These are phyloP conservation scores for Eucalyptus tenuipes DNA, from an alignment of 345 rosid genomes.

Conservation along the genomic window DNA sequence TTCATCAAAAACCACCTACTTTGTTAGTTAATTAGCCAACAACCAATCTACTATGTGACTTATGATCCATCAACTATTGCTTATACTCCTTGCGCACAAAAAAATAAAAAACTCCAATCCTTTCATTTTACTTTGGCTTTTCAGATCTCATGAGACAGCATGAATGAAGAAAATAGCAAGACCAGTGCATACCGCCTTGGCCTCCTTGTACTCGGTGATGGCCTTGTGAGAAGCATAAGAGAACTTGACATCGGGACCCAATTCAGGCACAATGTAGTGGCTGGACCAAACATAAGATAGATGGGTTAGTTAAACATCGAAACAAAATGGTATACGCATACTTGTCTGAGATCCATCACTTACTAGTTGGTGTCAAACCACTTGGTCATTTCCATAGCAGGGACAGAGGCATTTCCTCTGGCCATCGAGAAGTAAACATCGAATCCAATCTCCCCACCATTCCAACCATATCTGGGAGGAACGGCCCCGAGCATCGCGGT, in stretches of 20 bases:
- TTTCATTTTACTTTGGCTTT: not conserved
- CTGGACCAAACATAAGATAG: slow-evolving; percentile 20
- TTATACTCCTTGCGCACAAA: not conserved
- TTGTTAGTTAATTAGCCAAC: not conserved
- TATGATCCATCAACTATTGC: not conserved
- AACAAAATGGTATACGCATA: not conserved
- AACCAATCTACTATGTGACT: not conserved
- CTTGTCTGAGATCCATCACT: slow-evolving; percentile 14
- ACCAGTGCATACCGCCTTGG: slow-evolving; percentile 58
- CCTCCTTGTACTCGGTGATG: slow-evolving; percentile 86
- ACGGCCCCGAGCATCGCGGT: slow-evolving; percentile 97
- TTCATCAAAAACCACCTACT: not conserved
- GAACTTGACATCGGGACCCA: slow-evolving; percentile 88
- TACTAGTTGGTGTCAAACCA: slow-evolving; percentile 99
- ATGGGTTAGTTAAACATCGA: not conserved
- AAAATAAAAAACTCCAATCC: not conserved
- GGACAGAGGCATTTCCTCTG: slow-evolving; percentile 91
- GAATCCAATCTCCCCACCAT: slow-evolving; percentile 77
- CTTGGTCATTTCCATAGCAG: slow-evolving; percentile 99
- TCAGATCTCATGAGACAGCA: not conserved
- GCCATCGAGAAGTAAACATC: slow-evolving; percentile 94
- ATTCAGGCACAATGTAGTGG: slow-evolving; percentile 93
- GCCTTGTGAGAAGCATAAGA: slow-evolving; percentile 99
- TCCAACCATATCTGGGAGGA: slow-evolving; percentile 79
- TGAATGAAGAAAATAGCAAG: not conserved